phyloP scores from a whole-genome alignment of 2,329 filamentous ascomycete species.

The Alternaria ethzedia region DNA sequence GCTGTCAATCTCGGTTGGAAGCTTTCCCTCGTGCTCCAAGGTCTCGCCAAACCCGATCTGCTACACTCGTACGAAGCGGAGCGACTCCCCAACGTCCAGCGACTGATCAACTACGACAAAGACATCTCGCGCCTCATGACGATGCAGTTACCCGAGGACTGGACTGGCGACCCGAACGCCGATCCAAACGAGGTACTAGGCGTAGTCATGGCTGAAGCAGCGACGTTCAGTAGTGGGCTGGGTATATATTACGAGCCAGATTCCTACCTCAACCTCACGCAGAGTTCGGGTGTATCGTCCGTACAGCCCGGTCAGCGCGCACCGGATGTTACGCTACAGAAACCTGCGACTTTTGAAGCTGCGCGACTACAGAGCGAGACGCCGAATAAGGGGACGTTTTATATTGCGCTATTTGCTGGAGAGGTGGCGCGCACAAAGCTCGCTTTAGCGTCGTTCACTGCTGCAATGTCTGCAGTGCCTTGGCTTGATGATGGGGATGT shows the following conservation, averaged over 20 bases:
- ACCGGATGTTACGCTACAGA: constrained; percentile 55
- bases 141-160: constrained; percentile 44
- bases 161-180: constrained; percentile 36
- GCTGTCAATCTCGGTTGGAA: not conserved
- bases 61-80: not conserved
- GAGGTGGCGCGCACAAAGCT: constrained; percentile 27
- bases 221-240: constrained; percentile 40
- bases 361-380: constrained; percentile 55
- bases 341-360: constrained; percentile 54
- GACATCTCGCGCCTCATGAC: constrained; percentile 45
- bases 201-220: constrained; percentile 34
- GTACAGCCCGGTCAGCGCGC: constrained; percentile 53
- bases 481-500: constrained; percentile 19
- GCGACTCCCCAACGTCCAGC: constrained; percentile 51
- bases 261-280: constrained; percentile 41
- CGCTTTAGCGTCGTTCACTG: constrained; percentile 18
- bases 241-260: constrained; percentile 45
- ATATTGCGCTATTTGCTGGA: constrained; percentile 53
- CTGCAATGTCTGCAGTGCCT: constrained; percentile 1
- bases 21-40: not conserved
- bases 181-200: constrained; percentile 38
- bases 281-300: not conserved
- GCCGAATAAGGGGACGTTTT: constrained; percentile 53
- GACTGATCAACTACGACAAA: constrained; percentile 49
- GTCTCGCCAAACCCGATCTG: not conserved